phyloP scores from a whole-genome alignment of 1,284 basidiomycete genomes.

The Ustilago lituana region DNA sequence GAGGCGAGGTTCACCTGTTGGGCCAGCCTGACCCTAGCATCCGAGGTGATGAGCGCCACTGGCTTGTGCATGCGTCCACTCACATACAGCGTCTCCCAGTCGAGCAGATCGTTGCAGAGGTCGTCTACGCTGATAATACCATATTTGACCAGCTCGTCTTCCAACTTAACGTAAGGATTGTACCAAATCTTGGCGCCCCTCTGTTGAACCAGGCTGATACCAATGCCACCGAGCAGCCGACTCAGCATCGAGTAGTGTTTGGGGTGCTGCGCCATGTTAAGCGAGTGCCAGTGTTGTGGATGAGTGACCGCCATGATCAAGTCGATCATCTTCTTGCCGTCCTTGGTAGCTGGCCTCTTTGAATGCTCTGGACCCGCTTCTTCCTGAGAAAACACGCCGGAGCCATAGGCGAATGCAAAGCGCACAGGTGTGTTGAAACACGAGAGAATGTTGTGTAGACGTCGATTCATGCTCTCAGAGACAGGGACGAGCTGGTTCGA shows the following conservation, averaged over 20 bases:
- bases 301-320: slow-evolving; percentile 95
- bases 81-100: slow-evolving; percentile 93
- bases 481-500: slow-evolving; percentile 57
- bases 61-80: slow-evolving; percentile 98
- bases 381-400: slow-evolving; percentile 87
- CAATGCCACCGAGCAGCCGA: slow-evolving; percentile 79
- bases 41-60: slow-evolving; percentile 69
- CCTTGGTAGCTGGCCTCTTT: slow-evolving; percentile 66
- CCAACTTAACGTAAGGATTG: slow-evolving; percentile 60
- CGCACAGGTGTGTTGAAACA: slow-evolving; percentile 81
- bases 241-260: slow-evolving; percentile 88
- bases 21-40: slow-evolving; percentile 86
- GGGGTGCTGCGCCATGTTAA: slow-evolving; percentile 90
- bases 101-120: slow-evolving; percentile 85
- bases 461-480: slow-evolving; percentile 17
- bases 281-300: slow-evolving; percentile 88
- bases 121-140: slow-evolving; percentile 93
- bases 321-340: slow-evolving; percentile 77
- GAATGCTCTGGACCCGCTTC: slow-evolving; percentile 71
- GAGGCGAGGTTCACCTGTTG: slow-evolving; percentile 92
- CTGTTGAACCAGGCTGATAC: slow-evolving; percentile 80
- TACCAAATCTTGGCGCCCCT: slow-evolving; percentile 87
- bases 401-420: slow-evolving; percentile 94
- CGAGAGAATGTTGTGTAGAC: slow-evolving; percentile 44
- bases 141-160: slow-evolving; percentile 87